These are phyloP conservation scores for Telopea speciosissima DNA, from an alignment of 177 flowering plant species.

Conservation along the genomic window DNA sequence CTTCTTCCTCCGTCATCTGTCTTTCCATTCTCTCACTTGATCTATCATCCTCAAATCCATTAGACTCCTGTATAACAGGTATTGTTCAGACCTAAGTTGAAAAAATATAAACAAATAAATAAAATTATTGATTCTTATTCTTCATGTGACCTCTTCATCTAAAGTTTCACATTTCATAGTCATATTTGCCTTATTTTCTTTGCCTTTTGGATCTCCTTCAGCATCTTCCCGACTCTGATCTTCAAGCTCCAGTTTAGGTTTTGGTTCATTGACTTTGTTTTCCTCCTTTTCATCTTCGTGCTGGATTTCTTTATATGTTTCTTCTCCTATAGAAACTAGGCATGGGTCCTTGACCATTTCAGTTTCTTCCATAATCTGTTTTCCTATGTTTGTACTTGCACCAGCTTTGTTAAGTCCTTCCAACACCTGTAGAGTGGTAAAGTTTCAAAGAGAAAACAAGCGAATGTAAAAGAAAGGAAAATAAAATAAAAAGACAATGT, in stretches of 20 bases:
- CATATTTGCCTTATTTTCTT: slow-evolving; percentile 12
- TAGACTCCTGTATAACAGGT: slow-evolving; percentile 19
- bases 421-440: slow-evolving; percentile 3
- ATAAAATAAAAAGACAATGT: background rate
- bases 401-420: background rate
- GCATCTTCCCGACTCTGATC: slow-evolving; percentile 10
- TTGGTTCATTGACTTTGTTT: background rate
- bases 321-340: slow-evolving; percentile 11
- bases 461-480: background rate
- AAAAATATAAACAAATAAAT: background rate
- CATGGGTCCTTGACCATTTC: slow-evolving; percentile 10
- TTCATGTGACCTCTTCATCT: slow-evolving; percentile 22
- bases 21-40: slow-evolving; percentile 5
- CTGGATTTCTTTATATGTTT: slow-evolving; percentile 10
- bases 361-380: slow-evolving; percentile 22
- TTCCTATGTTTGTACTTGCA: slow-evolving; percentile 9
- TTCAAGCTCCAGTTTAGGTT: slow-evolving; percentile 1
- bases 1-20: slow-evolving; percentile 9
- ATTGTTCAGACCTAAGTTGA: background rate
- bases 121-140: no score
- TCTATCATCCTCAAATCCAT: slow-evolving; percentile 10
- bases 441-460: background rate
- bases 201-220: slow-evolving; percentile 14
- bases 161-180: slow-evolving; percentile 9
- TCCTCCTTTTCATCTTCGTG: slow-evolving; percentile 13